Evolutionary conservation across 768 basidiomycete genomes (phyloP), one percentile per base, ranked within the genome.

Genomic region (Xerocomellus chrysenteron): DNA sequence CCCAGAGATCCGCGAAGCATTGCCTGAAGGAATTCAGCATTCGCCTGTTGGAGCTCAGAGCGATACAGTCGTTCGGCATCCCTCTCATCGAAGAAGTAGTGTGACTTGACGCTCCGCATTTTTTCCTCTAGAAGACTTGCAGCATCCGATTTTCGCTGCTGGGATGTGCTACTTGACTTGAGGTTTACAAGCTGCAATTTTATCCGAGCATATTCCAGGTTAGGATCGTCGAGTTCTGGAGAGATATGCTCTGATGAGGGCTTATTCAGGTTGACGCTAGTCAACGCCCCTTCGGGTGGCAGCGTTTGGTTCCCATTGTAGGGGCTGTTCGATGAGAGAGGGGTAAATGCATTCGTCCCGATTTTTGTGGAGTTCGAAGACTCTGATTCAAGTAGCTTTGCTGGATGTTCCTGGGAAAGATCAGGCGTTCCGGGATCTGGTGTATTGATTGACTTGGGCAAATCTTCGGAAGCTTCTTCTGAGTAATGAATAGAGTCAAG

Each of bases 51-150:
- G 30, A 82, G 80, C 65, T 86, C 82, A 17, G 73, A 70, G 30
- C 70, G 75, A 69, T 86, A 90, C 24, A 77, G 67, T 5, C 71
- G 75, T 62, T 87, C 79, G 2, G 89, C 90, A 57, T 88, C 86
- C 52, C 73, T 75, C 62, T 82, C 78, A 54, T 89, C 79, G 65
- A 94, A 93, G 54, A 91, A 81, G 61, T 90, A 90, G 67, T 87
- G 76, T 24, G 75, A 73, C 64, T 80, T 80, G 26, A 84, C 66
- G 24, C 65, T 69, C 43, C 74, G 67, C 40, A 90, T 68, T 40
- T 75, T 81, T 47, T 73, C 64, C 11, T 76, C 78, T 37, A 89
- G 67, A 28, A 73, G 65, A 53, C 69, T 72, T 13, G 76, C 61
- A 28, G 73, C 64, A 19, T 66, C 54, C n/a, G 65, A 57, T 45